These are phyloP conservation scores for Hypericum perforatum DNA, from an alignment of 345 rosid species.

Conservation along the genomic window DNA sequence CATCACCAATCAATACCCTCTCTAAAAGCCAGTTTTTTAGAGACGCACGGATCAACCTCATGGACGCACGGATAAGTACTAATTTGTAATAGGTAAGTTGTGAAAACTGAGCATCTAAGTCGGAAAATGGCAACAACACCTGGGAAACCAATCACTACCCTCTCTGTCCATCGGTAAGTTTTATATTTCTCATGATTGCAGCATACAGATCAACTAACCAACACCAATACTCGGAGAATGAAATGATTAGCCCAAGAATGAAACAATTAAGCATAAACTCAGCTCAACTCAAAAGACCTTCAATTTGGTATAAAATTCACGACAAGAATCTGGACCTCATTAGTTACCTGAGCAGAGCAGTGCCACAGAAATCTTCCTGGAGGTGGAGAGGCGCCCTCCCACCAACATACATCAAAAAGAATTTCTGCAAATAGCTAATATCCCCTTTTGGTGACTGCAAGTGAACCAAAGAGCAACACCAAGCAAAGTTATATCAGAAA, in stretches of 20 bases:
- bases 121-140: no score
- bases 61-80: not conserved
- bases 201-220: no score
- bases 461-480: conserved; percentile 1
- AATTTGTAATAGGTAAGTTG: not conserved
- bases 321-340: not conserved
- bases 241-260: no score
- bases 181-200: no score
- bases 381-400: conserved; percentile 80
- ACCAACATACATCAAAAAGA: conserved; percentile 70
- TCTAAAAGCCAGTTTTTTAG: not conserved
- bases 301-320: not conserved
- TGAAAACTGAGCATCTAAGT: no score
- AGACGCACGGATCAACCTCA: no score
- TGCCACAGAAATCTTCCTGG: conserved; percentile 96
- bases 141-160: no score
- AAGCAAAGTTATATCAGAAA: no score
- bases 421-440: conserved; percentile 80
- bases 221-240: no score
- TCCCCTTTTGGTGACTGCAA: conserved; percentile 88
- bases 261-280: not conserved
- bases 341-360: conserved; percentile 70
- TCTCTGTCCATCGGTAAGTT: no score
- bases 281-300: not conserved
- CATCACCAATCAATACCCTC: not conserved